Evolutionary conservation across 2,329 filamentous ascomycete genomes (phyloP).

Genomic region (Lojkania enalia): DNA sequence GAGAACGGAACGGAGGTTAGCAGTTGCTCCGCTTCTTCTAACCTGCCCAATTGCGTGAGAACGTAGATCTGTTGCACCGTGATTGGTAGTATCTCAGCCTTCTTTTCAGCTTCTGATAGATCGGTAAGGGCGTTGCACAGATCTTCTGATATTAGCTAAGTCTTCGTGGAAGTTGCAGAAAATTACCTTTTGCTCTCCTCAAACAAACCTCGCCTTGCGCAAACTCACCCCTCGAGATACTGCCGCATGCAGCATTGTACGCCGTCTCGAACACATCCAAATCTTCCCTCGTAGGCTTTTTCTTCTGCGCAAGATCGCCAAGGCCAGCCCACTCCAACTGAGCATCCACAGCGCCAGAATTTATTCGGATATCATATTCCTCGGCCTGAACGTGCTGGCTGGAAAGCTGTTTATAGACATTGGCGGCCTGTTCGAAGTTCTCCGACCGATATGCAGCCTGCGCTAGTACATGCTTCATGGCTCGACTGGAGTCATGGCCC

Average conservation of each 20-base stretch:
- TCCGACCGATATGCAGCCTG: slow-evolving; percentile 74
- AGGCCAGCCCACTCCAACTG: slow-evolving; percentile 72
- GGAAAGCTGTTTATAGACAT: slow-evolving; percentile 65
- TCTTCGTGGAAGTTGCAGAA: background rate
- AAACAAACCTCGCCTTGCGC: slow-evolving; percentile 67
- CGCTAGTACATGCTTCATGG: slow-evolving; percentile 62
- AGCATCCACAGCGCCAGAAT: slow-evolving; percentile 70
- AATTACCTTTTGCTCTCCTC: slow-evolving; percentile 63
- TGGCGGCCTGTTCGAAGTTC: slow-evolving; percentile 68
- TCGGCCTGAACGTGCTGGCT: slow-evolving; percentile 59
- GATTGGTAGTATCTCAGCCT: slow-evolving; percentile 73
- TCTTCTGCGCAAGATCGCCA: slow-evolving; percentile 56
- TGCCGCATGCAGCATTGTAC: slow-evolving; percentile 77
- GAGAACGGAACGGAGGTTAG: slow-evolving; percentile 63
- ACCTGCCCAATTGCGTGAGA: slow-evolving; percentile 66
- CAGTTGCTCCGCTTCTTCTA: slow-evolving; percentile 66
- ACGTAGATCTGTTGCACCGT: slow-evolving; percentile 76
- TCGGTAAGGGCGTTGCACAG: slow-evolving; percentile 76
- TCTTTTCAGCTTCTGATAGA: slow-evolving; percentile 72
- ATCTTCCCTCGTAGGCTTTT: slow-evolving; percentile 62
- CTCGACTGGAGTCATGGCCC: slow-evolving; percentile 48
- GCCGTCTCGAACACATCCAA: slow-evolving; percentile 78
- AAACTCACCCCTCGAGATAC: slow-evolving; percentile 70
- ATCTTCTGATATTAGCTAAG: slow-evolving; percentile 43
- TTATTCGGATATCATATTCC: slow-evolving; percentile 76